Conservation (phyloP, 352 stramenopile species). For the Globisporangium takayamanum region DNA sequence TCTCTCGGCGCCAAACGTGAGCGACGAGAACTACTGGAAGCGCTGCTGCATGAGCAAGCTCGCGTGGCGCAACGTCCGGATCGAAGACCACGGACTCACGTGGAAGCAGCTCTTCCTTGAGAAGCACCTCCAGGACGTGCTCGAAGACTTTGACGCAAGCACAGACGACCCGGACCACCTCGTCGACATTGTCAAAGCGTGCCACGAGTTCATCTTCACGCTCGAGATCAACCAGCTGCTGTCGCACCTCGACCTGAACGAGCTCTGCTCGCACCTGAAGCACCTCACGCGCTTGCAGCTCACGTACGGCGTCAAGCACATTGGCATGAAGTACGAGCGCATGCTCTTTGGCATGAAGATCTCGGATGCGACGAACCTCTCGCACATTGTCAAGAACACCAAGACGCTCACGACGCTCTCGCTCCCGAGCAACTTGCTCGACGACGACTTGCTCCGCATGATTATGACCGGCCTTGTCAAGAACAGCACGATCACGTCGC, state of each 20-base stretch:
- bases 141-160: conserved; percentile 72
- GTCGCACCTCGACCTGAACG: conserved; percentile 85
- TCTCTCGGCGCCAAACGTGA: conserved; percentile 77
- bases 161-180: conserved; percentile 51
- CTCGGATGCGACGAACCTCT: conserved; percentile 86
- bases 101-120: conserved; percentile 94
- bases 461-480: conserved; percentile 91
- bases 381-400: conserved; percentile 80
- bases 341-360: conserved; percentile 96
- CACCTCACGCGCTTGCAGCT: conserved; percentile 87
- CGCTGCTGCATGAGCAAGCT: conserved; percentile 72
- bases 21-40: conserved; percentile 94
- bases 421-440: conserved; percentile 86
- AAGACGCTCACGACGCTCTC: conserved; percentile 86
- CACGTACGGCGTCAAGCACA: conserved; percentile 85
- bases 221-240: conserved; percentile 86
- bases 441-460: conserved; percentile 92
- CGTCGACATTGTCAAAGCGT: conserved; percentile 65
- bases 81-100: conserved; percentile 86
- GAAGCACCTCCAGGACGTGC: conserved; percentile 60
- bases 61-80: conserved; percentile 89
- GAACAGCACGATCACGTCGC: conserved; percentile 89
- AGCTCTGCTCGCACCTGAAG: conserved; percentile 74
- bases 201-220: conserved; percentile 87
- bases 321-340: conserved; percentile 94